Evolutionary conservation across 2,329 filamentous ascomycete genomes (phyloP), one percentile per base, ranked within the genome.

Genomic region (Geosmithia morbida): DNA sequence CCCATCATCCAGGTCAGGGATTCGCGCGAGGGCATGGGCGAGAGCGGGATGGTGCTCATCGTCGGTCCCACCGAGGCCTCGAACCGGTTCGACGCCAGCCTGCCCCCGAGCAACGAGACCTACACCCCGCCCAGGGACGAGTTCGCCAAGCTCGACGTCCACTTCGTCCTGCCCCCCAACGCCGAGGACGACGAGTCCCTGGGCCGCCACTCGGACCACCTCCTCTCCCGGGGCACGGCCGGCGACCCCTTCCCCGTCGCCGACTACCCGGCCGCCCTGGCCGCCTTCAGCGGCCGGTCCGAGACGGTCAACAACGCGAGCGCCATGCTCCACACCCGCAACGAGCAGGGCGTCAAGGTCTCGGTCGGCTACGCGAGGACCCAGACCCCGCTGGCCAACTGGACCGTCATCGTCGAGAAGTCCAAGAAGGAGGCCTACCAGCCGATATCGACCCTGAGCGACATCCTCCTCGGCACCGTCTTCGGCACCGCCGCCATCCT

Each of bases 401-500:
- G 89, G 89, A 79, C 85, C 5, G 67, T 96, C 3, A 56, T 94
- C 2, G 76, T 95, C 1, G 89, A 95, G 59, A 82, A 92, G 61
- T 70, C 78, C 2, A 78, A 79, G 51, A 61, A 61, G 19, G 88
- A 95, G 62, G 86, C 88, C 0, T 88, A 84, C 65, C 69, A 71
- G 7, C 85, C 88, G 0, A 88, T 95, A 49, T 65, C 70, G 26
- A 80, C 78, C 18, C 69, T 95, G n/a, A 79, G 85, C 18, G 81
- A 83, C 44, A 86, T 95, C 46, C 74, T 96, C 2, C 64, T 95
- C 2, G 86, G 79, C 5, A 94, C 87, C 51, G 84, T 94, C 0
- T 94, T 95, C 59, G 86, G 84, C 1, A 90, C 87, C 0, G 74
- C 82, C 13, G 88, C 83, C 0, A 70, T 83, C 4, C 75, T 94